Percentiles rank a stretch among this genome's conserved stretches.
Conservation (phyloP, 306 rosid genomes). For the Geum urbanum region DNA sequence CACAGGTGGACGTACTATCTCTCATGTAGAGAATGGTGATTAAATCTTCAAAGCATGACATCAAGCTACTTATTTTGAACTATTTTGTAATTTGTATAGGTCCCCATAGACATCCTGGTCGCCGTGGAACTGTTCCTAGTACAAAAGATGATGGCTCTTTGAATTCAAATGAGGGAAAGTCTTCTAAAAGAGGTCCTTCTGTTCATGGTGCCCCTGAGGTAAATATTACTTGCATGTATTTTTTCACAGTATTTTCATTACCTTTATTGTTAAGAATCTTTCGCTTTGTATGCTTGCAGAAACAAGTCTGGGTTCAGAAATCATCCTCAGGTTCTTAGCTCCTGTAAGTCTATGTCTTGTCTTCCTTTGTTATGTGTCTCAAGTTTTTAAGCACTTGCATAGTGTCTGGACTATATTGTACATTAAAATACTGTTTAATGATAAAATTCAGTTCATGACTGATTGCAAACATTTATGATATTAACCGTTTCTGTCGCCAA, state of each 20-base stretch:
- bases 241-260: not conserved
- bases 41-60: constrained; percentile 14
- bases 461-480: not conserved
- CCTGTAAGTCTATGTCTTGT: constrained; percentile 39
- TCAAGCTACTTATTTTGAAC: constrained; percentile 4
- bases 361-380: not conserved
- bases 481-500: not conserved
- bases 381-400: not conserved
- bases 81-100: constrained; percentile 37
- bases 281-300: constrained; percentile 55
- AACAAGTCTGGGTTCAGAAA: constrained; percentile 98
- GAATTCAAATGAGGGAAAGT: constrained; percentile 60
- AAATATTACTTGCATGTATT: constrained; percentile 19
- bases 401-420: not conserved
- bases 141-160: constrained; percentile 62
- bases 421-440: not conserved
- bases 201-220: constrained; percentile 75
- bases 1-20: constrained; percentile 46
- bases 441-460: not conserved
- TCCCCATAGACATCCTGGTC: constrained; percentile 56
- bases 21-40: constrained; percentile 52
- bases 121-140: constrained; percentile 55
- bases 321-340: constrained; percentile 75
- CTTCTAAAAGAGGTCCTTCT: constrained; percentile 60
- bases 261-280: constrained; percentile 16